Evolutionary conservation across 768 basidiomycete species (phyloP).

Genomic region (Pholiota molesta): DNA sequence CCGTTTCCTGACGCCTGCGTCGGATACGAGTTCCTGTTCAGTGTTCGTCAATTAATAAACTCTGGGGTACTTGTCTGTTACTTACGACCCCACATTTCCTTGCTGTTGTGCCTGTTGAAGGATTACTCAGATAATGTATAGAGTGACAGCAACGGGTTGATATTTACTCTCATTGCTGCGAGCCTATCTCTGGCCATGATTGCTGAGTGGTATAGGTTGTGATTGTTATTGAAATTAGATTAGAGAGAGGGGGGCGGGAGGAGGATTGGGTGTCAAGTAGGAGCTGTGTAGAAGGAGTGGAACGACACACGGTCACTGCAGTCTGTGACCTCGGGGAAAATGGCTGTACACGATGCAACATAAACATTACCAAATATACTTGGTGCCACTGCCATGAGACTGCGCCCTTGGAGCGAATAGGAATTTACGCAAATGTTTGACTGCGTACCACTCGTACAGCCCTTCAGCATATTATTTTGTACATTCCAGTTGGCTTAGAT

Average conservation of each 20-base stretch:
- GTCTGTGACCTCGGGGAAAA: slow-evolving; percentile 23
- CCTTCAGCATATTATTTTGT: background rate
- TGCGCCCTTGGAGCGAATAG: background rate
- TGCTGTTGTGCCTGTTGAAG: slow-evolving; percentile 69
- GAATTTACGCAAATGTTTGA: no score
- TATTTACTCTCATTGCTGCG: slow-evolving; percentile 76
- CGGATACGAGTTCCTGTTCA: slow-evolving; percentile 59
- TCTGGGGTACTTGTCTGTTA: slow-evolving; percentile 16
- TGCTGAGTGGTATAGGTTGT: slow-evolving; percentile 22
- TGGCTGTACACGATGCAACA: slow-evolving; percentile 24
- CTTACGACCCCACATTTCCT: slow-evolving; percentile 53
- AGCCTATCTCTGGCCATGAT: slow-evolving; percentile 89
- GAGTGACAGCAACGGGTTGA: slow-evolving; percentile 12
- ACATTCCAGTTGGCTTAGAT: background rate
- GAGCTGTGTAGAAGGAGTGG: slow-evolving; percentile 22
- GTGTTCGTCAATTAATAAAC: background rate
- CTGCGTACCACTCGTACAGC: background rate
- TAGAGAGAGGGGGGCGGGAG: slow-evolving; percentile 20
- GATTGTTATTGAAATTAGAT: slow-evolving; percentile 26
- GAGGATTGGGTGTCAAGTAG: slow-evolving; percentile 15
- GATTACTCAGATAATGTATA: slow-evolving; percentile 10
- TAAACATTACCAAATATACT: slow-evolving; percentile 24
- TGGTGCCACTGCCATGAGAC: slow-evolving; percentile 6
- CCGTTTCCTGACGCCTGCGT: slow-evolving; percentile 61
- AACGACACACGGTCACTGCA: slow-evolving; percentile 20